These are phyloP conservation scores for Lepidium africanum DNA, from an alignment of 345 rosid genomes.

Conservation along the genomic window DNA sequence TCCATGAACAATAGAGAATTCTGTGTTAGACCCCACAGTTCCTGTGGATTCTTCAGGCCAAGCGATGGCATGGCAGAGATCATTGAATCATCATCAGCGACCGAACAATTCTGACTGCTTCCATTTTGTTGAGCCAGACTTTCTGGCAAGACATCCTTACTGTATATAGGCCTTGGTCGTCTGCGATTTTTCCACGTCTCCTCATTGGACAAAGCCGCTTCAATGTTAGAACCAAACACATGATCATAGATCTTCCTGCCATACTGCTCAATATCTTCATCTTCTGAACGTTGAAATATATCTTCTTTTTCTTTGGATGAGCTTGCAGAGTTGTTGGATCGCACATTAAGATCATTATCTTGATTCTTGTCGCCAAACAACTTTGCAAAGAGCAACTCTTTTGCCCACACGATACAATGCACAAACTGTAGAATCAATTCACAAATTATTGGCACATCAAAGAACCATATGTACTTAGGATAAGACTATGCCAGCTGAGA, in stretches of 20 bases:
- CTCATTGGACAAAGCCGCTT: conserved; percentile 83
- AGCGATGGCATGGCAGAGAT: conserved; percentile 73
- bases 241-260: conserved; percentile 96
- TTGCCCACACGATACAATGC: conserved; percentile 99
- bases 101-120: conserved; percentile 33
- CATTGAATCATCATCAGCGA: conserved; percentile 32
- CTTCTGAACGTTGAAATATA: conserved; percentile 58
- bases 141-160: conserved; percentile 52
- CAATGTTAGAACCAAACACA: conserved; percentile 93
- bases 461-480: neutral
- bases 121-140: conserved; percentile 56
- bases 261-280: conserved; percentile 76
- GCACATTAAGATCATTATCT: conserved; percentile 94
- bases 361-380: conserved; percentile 93
- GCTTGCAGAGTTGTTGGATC: conserved; percentile 54
- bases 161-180: conserved; percentile 77
- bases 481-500: neutral
- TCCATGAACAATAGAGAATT: conserved; percentile 78
- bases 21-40: conserved; percentile 76
- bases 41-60: conserved; percentile 98
- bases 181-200: conserved; percentile 91
- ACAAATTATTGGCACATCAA: neutral
- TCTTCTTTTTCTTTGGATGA: conserved; percentile 63
- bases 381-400: conserved; percentile 93
- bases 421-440: conserved; percentile 64